These are phyloP conservation scores for Centaurea solstitialis DNA, from an alignment of 129 eudicot species.

Conservation along the genomic window DNA sequence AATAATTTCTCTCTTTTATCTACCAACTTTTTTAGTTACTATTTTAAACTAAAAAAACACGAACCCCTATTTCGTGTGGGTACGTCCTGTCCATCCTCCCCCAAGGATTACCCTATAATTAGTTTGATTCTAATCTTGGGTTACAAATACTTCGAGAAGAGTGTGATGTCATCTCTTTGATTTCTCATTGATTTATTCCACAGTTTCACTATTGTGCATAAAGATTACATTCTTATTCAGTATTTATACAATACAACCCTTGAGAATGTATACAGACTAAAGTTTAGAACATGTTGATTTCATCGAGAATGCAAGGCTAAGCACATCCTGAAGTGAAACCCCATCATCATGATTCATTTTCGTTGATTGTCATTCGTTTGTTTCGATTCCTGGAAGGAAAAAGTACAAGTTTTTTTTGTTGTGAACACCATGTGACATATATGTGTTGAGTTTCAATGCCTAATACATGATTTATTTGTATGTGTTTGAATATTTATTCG, in stretches of 20 bases:
- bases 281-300: neutral
- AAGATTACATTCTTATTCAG: neutral
- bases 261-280: too few relatives aligned
- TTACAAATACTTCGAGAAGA: too few relatives aligned
- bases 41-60: too few relatives aligned
- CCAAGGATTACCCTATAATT: too few relatives aligned
- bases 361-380: neutral
- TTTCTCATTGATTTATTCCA: neutral
- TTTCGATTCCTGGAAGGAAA: neutral
- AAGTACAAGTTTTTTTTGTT: neutral
- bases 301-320: neutral
- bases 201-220: neutral
- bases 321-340: neutral
- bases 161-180: neutral
- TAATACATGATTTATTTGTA: neutral
- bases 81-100: too few relatives aligned
- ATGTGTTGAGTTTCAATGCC: neutral
- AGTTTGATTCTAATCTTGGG: neutral
- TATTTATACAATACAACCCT: too few relatives aligned
- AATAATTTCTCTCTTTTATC: too few relatives aligned
- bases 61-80: too few relatives aligned
- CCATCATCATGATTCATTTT: neutral
- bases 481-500: neutral
- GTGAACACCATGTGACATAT: neutral
- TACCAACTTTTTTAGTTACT: too few relatives aligned